These are phyloP conservation scores for Mortierella sp. DNA, from an alignment of 371 early-diverging fungal genomes.

Conservation along the genomic window DNA sequence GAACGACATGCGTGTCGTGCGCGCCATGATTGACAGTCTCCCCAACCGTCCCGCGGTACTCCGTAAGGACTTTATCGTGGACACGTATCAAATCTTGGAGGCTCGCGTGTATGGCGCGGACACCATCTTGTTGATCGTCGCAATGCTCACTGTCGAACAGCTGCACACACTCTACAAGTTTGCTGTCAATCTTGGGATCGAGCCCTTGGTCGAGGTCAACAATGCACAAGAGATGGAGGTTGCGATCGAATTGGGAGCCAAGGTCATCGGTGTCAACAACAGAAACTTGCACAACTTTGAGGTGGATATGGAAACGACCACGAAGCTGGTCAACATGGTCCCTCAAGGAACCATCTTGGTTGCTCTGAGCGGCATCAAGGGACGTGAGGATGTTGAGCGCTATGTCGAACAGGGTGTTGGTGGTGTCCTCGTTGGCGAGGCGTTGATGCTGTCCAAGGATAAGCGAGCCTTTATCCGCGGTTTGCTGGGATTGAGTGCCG, in stretches of 20 bases:
- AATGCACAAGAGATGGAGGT: slow-evolving; percentile 88
- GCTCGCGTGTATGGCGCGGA: slow-evolving; percentile 94
- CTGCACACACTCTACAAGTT: slow-evolving; percentile 76
- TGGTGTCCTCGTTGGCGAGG: slow-evolving; percentile 95
- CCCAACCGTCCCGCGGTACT: slow-evolving; percentile 92
- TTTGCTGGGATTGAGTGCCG: slow-evolving; percentile 61
- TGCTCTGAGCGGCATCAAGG: slow-evolving; percentile 92
- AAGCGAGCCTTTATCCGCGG: slow-evolving; percentile 78
- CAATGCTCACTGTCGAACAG: slow-evolving; percentile 82
- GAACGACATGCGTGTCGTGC: slow-evolving; percentile 89
- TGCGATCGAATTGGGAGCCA: slow-evolving; percentile 85
- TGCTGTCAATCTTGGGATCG: slow-evolving; percentile 88
- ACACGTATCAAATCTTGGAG: slow-evolving; percentile 95
- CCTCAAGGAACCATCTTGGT: slow-evolving; percentile 79
- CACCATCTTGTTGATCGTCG: slow-evolving; percentile 94
- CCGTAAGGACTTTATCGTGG: slow-evolving; percentile 97
- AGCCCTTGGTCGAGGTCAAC: slow-evolving; percentile 98
- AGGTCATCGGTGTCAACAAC: slow-evolving; percentile 97
- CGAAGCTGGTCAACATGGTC: slow-evolving; percentile 79
- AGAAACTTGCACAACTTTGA: slow-evolving; percentile 95
- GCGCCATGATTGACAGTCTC: slow-evolving; percentile 70
- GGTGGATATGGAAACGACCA: slow-evolving; percentile 91
- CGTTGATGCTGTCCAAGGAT: slow-evolving; percentile 90
- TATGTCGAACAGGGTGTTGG: slow-evolving; percentile 81
- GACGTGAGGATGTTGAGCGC: slow-evolving; percentile 84